Evolutionary conservation across 2,329 filamentous ascomycete genomes (phyloP).

Genomic region (Aureobasidium vineae): DNA sequence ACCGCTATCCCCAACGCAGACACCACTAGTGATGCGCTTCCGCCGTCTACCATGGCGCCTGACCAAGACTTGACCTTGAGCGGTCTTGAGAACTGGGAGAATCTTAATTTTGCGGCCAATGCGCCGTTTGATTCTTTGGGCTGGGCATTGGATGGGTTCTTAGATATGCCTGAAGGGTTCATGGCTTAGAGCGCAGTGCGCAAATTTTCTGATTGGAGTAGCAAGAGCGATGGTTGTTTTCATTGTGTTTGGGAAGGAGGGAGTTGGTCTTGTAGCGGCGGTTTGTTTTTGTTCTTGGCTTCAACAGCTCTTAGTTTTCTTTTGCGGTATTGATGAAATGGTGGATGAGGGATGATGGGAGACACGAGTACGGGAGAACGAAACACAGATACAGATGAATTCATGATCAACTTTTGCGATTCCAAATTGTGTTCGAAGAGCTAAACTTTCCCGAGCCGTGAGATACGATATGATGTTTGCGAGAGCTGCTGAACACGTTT

Average conservation of each 20-base stretch:
- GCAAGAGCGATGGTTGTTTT: background rate
- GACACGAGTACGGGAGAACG: background rate
- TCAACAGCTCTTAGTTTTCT: constrained; percentile 1
- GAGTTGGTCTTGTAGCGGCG: background rate
- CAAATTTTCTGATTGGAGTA: background rate
- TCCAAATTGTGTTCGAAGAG: background rate
- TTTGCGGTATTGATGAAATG: background rate
- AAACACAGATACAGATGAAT: constrained; percentile 5
- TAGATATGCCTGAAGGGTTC: constrained; percentile 64
- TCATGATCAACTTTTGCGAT: constrained; percentile 23
- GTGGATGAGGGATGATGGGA: constrained; percentile 4
- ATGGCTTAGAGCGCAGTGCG: background rate
- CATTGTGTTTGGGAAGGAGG: background rate
- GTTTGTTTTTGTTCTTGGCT: background rate
- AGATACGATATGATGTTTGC: no score
- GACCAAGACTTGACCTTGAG: constrained; percentile 36
- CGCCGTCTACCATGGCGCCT: constrained; percentile 38
- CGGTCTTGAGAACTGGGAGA: constrained; percentile 37
- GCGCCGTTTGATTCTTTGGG: constrained; percentile 91
- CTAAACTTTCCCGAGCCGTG: no score
- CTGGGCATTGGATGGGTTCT: constrained; percentile 85
- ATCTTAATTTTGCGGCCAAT: constrained; percentile 51
- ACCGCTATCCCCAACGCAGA: constrained; percentile 14
- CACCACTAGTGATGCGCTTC: background rate
- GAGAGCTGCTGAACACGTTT: no score